Evolutionary conservation across 106 monocot genomes (phyloP), one percentile per base, ranked within the genome.

Genomic region (Triglochin maritima): DNA sequence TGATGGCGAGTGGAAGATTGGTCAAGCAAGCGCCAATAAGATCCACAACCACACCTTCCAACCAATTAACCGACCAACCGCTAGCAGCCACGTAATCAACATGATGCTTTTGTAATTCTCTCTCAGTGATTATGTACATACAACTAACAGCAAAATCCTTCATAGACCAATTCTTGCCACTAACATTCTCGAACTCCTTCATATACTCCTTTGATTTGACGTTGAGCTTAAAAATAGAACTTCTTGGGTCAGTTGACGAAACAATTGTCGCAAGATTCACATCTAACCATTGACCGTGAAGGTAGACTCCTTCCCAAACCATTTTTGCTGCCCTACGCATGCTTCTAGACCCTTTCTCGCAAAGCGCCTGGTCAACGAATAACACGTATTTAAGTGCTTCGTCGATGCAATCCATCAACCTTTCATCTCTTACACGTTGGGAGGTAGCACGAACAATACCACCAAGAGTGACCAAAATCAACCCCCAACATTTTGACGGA

Each of bases 301-400:
- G 56, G 56, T 56, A 56, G 56, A 56, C 56, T 12, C 56, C 56
- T 56, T 56, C 56, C 56, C 56, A 56, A 13, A 56, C 56, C 56
- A 56, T 15, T 15, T 56, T 15, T 56, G 13, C 56, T 15, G 56
- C 56, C 13, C 56, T 56, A 12, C 15, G 56, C 0, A 15, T 56
- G 12, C 56, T 56, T 13, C 12, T 56, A 13, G 56, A 56, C 12
- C 9, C 56, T 6, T 56, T 56, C 15, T 56, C n/a, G 56, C 56
- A 12, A 2, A 56, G 56, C 12, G 4, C 56, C 4, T 4, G 5
- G 56, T 56, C 56, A 15, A 56, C 2, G 56, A 56, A 6, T 15
- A 12, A 13, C 13, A 56, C 56, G 13, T 56, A 56, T 56, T 56
- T 56, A 13, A 56, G 13, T 12, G n/a, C 13, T 56, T 56, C 56